Evolutionary conservation across 2,329 filamentous ascomycete genomes (phyloP).

Genomic region (Fonsecaea multimorphosa): DNA sequence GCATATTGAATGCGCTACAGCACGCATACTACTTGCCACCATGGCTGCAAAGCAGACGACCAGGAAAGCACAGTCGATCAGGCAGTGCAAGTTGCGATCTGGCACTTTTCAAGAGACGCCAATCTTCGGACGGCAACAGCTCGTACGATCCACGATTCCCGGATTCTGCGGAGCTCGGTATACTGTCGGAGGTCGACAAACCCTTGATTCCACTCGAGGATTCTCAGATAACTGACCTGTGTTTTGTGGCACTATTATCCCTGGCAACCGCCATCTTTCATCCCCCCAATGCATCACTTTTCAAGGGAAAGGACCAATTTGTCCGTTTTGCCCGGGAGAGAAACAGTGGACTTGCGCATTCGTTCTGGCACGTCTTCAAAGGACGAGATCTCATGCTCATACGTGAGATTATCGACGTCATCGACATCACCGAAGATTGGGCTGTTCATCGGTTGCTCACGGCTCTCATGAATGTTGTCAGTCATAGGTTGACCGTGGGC

Average conservation of each 20-base stretch:
- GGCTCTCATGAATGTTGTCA: constrained; percentile 34
- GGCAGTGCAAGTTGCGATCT: constrained; percentile 17
- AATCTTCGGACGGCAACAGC: constrained; percentile 6
- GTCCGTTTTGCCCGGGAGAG: constrained; percentile 19
- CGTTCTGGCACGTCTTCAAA: constrained; percentile 17
- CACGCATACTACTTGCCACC: constrained; percentile 27
- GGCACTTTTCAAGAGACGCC: constrained; percentile 7
- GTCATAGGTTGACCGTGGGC: constrained; percentile 30
- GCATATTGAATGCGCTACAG: constrained; percentile 31
- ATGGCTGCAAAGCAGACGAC: constrained; percentile 13
- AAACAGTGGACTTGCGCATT: constrained; percentile 30
- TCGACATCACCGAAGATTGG: constrained; percentile 35
- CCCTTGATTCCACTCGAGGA: constrained; percentile 27
- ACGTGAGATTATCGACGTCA: constrained; percentile 24
- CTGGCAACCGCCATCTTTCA: constrained; percentile 26
- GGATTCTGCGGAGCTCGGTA: background rate
- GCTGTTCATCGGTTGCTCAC: constrained; percentile 29
- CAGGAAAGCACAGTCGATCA: constrained; percentile 22
- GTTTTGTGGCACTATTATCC: constrained; percentile 27
- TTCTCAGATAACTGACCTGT: constrained; percentile 25
- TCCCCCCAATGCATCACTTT: constrained; percentile 5
- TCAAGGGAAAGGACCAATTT: constrained; percentile 21
- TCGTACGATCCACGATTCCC: background rate
- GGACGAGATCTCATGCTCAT: constrained; percentile 2
- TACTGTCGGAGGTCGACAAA: background rate